phyloP scores from a whole-genome alignment of 106 monocot genomes.

The Amphibolis antarctica region DNA sequence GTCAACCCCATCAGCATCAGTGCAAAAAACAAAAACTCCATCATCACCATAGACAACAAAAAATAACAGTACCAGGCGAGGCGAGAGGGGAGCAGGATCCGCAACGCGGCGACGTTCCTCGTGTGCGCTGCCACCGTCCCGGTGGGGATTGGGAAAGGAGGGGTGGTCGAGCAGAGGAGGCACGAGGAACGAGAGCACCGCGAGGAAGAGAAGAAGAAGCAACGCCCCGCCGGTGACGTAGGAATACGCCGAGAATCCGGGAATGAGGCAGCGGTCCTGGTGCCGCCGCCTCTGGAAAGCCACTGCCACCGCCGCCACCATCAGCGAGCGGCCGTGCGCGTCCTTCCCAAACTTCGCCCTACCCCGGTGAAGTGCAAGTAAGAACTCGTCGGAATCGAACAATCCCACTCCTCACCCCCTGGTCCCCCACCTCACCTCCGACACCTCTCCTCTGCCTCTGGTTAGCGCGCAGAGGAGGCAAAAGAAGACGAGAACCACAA shows the following conservation, averaged over 20 bases:
- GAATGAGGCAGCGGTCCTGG: conserved; percentile 18
- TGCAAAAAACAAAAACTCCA: not conserved
- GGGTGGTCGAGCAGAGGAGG: conserved; percentile 31
- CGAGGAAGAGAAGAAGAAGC: conserved; percentile 29
- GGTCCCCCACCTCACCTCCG: no score
- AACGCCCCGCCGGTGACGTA: conserved; percentile 16
- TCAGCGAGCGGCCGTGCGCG: not conserved
- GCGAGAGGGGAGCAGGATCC: conserved; percentile 5
- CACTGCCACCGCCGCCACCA: conserved; percentile 13
- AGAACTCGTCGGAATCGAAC: no score
- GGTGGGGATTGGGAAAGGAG: conserved; percentile 8
- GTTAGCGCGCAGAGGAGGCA: not conserved
- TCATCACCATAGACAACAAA: not conserved
- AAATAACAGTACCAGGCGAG: conserved; percentile 14
- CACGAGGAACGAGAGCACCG: conserved; percentile 38
- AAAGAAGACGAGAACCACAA: not conserved
- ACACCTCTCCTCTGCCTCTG: no score
- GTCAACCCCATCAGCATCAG: not conserved
- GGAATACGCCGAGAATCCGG: conserved; percentile 9
- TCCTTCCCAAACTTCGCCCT: not conserved
- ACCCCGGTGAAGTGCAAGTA: no score
- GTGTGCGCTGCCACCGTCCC: not conserved
- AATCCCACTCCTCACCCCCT: no score
- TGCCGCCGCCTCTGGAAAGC: conserved; percentile 44
- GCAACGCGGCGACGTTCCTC: not conserved